Conservation (phyloP, 1,284 basidiomycete species). For the Sporisorium exsertum region DNA sequence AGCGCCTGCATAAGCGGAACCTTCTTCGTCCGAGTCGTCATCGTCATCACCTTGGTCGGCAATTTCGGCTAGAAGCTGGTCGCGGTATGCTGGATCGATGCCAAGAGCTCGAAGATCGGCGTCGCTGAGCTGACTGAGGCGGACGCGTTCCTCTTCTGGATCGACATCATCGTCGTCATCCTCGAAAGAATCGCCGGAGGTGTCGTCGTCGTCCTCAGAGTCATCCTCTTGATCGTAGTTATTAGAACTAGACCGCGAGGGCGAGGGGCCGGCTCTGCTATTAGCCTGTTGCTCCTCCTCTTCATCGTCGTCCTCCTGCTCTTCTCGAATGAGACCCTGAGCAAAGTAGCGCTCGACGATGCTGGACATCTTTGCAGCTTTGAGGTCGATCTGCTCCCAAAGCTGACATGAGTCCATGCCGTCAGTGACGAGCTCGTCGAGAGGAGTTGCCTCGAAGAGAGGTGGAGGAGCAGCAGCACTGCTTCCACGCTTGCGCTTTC, state of each 20-base stretch:
- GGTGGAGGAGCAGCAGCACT: conserved; percentile 51
- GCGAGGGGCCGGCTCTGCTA: conserved; percentile 19
- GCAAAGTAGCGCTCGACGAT: conserved; percentile 54
- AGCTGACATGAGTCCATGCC: conserved; percentile 88
- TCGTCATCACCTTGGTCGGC: conserved; percentile 47
- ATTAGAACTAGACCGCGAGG: conserved; percentile 8
- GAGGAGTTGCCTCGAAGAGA: conserved; percentile 78
- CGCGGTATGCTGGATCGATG: conserved; percentile 48
- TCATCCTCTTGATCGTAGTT: conserved; percentile 32
- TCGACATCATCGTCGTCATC: conserved; percentile 56
- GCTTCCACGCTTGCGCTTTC: conserved; percentile 55
- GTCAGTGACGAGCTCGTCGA: conserved; percentile 81
- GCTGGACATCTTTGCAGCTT: conserved; percentile 48
- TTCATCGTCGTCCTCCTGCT: conserved; percentile 62
- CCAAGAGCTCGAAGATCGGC: conserved; percentile 57
- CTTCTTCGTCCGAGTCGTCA: conserved; percentile 55
- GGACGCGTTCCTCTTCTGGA: conserved; percentile 27
- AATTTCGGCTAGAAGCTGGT: conserved; percentile 43
- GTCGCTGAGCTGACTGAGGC: conserved; percentile 50
- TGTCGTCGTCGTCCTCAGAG: conserved; percentile 27
- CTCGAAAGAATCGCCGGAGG: conserved; percentile 32
- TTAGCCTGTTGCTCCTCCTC: conserved; percentile 48
- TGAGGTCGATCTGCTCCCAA: conserved; percentile 77
- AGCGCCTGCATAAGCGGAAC: conserved; percentile 58
- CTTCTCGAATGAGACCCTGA: conserved; percentile 65